A percentile compares a stretch with the other conserved stretches of the same genome.
These are phyloP conservation scores for Paecilomyces formosus DNA, from an alignment of 2,329 filamentous ascomycete species.

Conservation along the genomic window DNA sequence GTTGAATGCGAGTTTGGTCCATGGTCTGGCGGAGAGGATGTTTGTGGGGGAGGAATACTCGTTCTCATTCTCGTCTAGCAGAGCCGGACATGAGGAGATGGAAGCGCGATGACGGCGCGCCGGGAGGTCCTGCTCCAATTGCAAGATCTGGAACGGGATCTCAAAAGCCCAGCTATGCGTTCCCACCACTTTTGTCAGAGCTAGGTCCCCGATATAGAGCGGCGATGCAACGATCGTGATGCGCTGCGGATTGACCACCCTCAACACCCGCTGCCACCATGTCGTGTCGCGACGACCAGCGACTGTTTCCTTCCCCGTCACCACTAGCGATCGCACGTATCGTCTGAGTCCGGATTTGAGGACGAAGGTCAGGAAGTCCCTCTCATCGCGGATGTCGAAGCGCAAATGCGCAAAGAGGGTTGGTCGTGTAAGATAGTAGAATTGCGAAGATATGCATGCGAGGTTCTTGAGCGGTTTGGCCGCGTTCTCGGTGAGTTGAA, in stretches of 20 bases:
- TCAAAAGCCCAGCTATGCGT: conserved; percentile 58
- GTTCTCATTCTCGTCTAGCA: conserved; percentile 13
- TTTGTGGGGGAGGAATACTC: conserved; percentile 3
- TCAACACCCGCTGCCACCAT: conserved; percentile 53
- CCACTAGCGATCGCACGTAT: conserved; percentile 42
- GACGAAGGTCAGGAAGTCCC: conserved; percentile 34
- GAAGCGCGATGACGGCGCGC: conserved; percentile 3
- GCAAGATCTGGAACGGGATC: conserved; percentile 55
- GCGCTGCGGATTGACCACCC: conserved; percentile 44
- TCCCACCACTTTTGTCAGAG: conserved; percentile 51
- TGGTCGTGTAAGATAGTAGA: conserved; percentile 47
- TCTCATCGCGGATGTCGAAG: conserved; percentile 28
- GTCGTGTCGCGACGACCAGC: conserved; percentile 28
- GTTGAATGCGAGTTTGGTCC: conserved; percentile 61
- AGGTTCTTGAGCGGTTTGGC: conserved; percentile 46
- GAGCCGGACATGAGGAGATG: conserved; percentile 12
- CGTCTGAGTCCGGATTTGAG: conserved; percentile 19
- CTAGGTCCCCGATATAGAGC: conserved; percentile 52
- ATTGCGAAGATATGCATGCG: conserved; percentile 47
- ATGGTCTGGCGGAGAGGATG: conserved; percentile 54
- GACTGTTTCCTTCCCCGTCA: conserved; percentile 35
- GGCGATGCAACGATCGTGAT: conserved; percentile 57
- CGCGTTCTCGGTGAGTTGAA: conserved; percentile 32
- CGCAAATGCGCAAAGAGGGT: conserved; percentile 51
- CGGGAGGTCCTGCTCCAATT: conserved; percentile 26